These are phyloP conservation scores for Mycena rosella DNA, from an alignment of 768 basidiomycete genomes.

Conservation along the genomic window DNA sequence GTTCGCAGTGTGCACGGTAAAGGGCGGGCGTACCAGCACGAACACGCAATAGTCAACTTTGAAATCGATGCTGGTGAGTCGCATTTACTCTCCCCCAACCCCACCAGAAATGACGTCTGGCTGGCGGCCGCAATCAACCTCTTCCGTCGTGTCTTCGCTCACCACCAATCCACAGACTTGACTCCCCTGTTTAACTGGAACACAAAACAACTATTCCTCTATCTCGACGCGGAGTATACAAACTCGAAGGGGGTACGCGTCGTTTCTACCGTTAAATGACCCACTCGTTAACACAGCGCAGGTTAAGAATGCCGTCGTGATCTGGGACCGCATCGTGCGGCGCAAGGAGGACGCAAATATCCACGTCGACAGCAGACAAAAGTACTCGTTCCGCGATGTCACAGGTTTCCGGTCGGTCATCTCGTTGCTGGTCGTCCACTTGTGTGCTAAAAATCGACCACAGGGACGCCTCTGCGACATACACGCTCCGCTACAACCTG, in stretches of 20 bases:
- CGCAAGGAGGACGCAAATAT: slow-evolving; percentile 81
- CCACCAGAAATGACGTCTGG: neutral
- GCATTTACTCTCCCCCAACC: slow-evolving; percentile 5
- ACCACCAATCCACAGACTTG: slow-evolving; percentile 65
- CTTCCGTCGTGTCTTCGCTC: slow-evolving; percentile 7
- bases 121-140: too few species aligned
- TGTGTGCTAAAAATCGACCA: neutral
- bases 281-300: slow-evolving; percentile 42
- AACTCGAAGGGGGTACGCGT: slow-evolving; percentile 77
- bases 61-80: slow-evolving; percentile 81
- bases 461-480: slow-evolving; percentile 78
- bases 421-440: neutral
- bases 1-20: slow-evolving; percentile 59
- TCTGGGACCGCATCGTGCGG: slow-evolving; percentile 95
- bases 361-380: slow-evolving; percentile 68
- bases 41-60: slow-evolving; percentile 85
- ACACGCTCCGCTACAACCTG: slow-evolving; percentile 86
- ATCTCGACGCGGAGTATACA: slow-evolving; percentile 87
- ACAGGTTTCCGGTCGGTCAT: slow-evolving; percentile 16
- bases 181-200: slow-evolving; percentile 93
- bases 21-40: slow-evolving; percentile 74
- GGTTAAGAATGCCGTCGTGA: slow-evolving; percentile 83
- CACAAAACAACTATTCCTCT: slow-evolving; percentile 94
- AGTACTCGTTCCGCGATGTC: neutral
- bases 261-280: slow-evolving; percentile 39